A percentile compares a stretch with the other conserved stretches of the same genome.
phyloP scores from a whole-genome alignment of 2,329 filamentous ascomycete species.

The Cordyceps farinosa region DNA sequence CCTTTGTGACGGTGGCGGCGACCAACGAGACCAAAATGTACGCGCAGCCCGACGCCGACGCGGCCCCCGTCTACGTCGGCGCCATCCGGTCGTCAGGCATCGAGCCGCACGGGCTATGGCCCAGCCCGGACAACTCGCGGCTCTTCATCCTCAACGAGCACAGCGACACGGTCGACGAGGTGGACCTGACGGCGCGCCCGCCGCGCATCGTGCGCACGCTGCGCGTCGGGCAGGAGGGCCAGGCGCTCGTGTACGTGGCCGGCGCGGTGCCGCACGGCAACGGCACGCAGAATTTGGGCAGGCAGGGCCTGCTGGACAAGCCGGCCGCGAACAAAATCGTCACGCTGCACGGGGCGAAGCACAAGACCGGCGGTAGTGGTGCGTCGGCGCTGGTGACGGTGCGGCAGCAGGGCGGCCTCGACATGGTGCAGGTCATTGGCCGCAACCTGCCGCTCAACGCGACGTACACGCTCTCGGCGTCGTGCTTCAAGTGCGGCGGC shows the following conservation, averaged over 20 bases:
- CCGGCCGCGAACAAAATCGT: constrained; percentile 17
- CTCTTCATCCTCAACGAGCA: constrained; percentile 21
- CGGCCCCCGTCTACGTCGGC: constrained; percentile 16
- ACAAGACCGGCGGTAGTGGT: not conserved
- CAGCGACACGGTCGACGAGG: constrained; percentile 19
- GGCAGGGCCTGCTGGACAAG: constrained; percentile 15
- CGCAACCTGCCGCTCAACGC: constrained; percentile 18
- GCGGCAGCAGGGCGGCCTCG: constrained; percentile 17
- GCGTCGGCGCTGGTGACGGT: constrained; percentile 19
- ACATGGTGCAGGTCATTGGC: constrained; percentile 21
- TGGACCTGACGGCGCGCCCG: constrained; percentile 15
- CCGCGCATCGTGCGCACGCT: constrained; percentile 15
- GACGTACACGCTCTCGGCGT: constrained; percentile 18
- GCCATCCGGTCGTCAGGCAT: constrained; percentile 15
- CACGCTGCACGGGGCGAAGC: not conserved
- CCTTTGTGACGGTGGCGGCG: constrained; percentile 19
- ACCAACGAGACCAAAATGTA: constrained; percentile 18
- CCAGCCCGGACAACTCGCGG: constrained; percentile 19
- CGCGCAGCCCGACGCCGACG: constrained; percentile 6
- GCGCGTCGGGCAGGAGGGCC: constrained; percentile 19
- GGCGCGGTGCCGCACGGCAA: constrained; percentile 15
- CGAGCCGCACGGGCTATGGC: constrained; percentile 21
- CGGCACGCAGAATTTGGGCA: constrained; percentile 18
- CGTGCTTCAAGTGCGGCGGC: not conserved
- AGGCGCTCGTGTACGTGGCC: constrained; percentile 20